Conservation (phyloP, 1,284 basidiomycete species). For the Schizopora paradoxa region DNA sequence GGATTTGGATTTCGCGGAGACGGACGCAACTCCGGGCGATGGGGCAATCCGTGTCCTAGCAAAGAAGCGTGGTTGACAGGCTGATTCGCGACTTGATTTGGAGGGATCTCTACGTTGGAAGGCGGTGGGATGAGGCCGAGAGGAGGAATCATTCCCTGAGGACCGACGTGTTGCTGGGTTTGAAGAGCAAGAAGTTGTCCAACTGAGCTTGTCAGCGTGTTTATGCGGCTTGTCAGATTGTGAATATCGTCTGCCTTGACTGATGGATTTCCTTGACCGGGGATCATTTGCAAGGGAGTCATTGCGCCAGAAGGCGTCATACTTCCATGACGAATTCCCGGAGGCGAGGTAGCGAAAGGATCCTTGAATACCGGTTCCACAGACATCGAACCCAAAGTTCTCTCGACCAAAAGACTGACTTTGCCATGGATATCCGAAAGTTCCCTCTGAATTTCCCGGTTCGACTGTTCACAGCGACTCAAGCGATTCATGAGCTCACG, state of each 20-base stretch:
- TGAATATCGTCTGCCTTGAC: slow-evolving; percentile 56
- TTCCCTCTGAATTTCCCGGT: slow-evolving; percentile 70
- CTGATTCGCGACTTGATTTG: slow-evolving; percentile 40
- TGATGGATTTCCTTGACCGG: slow-evolving; percentile 55
- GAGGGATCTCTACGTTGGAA: slow-evolving; percentile 26
- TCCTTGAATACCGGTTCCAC: slow-evolving; percentile 69
- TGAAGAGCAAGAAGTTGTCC: slow-evolving; percentile 77
- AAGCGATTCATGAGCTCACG: slow-evolving; percentile 75
- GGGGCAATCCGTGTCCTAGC: slow-evolving; percentile 53
- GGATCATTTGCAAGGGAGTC: slow-evolving; percentile 61
- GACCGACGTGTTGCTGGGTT: slow-evolving; percentile 64
- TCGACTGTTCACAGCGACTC: slow-evolving; percentile 61
- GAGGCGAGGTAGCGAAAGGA: slow-evolving; percentile 51
- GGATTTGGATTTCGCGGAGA: slow-evolving; percentile 56
- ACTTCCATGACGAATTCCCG: slow-evolving; percentile 28
- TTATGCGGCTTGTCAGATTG: slow-evolving; percentile 73
- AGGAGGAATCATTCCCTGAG: slow-evolving; percentile 32
- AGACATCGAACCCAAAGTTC: slow-evolving; percentile 39
- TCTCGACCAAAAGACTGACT: slow-evolving; percentile 70
- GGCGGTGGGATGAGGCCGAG: slow-evolving; percentile 31
- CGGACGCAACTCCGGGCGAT: slow-evolving; percentile 52
- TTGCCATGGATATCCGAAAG: slow-evolving; percentile 71
- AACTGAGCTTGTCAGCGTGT: slow-evolving; percentile 80
- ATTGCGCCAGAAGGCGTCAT: slow-evolving; percentile 35
- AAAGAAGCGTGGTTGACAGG: slow-evolving; percentile 35